Percentiles rank a stretch among this genome's conserved stretches.
These are phyloP conservation scores for Erythrobasidium hasegawianum DNA, from an alignment of 1,284 basidiomycete genomes.

Conservation along the genomic window DNA sequence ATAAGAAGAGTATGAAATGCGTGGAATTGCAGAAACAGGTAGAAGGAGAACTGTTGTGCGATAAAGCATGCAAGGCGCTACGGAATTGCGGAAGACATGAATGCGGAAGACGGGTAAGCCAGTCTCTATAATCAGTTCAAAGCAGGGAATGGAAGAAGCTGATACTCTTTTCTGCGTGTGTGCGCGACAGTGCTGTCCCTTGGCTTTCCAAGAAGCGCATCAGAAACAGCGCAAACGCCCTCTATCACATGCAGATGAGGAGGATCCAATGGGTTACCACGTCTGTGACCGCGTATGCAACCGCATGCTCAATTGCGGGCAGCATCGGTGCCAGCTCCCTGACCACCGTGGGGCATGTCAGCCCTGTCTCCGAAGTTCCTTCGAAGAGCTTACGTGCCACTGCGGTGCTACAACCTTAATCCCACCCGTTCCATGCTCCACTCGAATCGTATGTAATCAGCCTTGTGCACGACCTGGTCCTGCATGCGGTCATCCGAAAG, in stretches of 20 bases:
- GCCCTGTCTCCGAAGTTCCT: slow-evolving; percentile 75
- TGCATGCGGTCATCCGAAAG: slow-evolving; percentile 72
- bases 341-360: slow-evolving; percentile 79
- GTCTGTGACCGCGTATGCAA: slow-evolving; percentile 43
- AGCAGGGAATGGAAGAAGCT: too few relatives aligned
- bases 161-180: too few relatives aligned
- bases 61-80: slow-evolving; percentile 67
- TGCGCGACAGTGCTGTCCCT: slow-evolving; percentile 68
- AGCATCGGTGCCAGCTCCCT: slow-evolving; percentile 56
- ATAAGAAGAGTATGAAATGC: slow-evolving; percentile 37
- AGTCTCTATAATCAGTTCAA: too few relatives aligned
- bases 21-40: slow-evolving; percentile 33
- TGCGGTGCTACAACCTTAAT: slow-evolving; percentile 70
- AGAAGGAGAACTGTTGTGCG: slow-evolving; percentile 65
- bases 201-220: slow-evolving; percentile 58
- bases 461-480: slow-evolving; percentile 70
- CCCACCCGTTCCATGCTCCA: slow-evolving; percentile 73
- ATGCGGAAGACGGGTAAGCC: slow-evolving; percentile 59
- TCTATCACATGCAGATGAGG: slow-evolving; percentile 31
- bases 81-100: slow-evolving; percentile 76
- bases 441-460: slow-evolving; percentile 66
- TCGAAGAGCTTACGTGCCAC: slow-evolving; percentile 76
- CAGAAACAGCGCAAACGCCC: slow-evolving; percentile 32
- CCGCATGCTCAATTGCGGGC: slow-evolving; percentile 45
- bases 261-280: slow-evolving; percentile 41